Percentiles rank a stretch among this genome's conserved stretches.
Evolutionary conservation across 208 protist species (phyloP).

Genomic region (Leishmania tropica): DNA sequence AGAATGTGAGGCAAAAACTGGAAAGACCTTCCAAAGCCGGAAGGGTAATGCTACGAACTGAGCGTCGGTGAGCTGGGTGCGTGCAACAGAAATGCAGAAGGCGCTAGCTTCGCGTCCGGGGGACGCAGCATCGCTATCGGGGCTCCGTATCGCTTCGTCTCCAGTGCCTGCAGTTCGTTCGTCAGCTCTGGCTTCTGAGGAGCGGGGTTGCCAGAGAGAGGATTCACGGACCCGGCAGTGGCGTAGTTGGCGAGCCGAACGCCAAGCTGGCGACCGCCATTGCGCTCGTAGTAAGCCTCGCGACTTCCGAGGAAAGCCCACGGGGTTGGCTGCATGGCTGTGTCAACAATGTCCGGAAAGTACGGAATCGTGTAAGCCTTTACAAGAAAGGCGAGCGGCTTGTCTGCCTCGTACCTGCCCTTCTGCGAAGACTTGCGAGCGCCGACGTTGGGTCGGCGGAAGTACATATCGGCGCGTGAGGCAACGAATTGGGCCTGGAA

Average conservation of each 20-base stretch:
- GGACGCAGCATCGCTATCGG: conserved; percentile 77
- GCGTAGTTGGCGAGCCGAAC: conserved; percentile 65
- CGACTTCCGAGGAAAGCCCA: conserved; percentile 87
- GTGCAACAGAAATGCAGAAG: background rate
- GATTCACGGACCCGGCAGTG: conserved; percentile 45
- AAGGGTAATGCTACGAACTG: background rate
- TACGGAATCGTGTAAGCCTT: conserved; percentile 86
- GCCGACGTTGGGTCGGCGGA: conserved; percentile 79
- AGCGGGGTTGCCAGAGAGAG: conserved; percentile 67
- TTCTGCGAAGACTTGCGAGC: conserved; percentile 58
- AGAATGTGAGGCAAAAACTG: background rate
- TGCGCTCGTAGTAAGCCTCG: conserved; percentile 80
- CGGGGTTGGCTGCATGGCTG: conserved; percentile 75
- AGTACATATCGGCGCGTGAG: conserved; percentile 84
- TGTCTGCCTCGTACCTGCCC: conserved; percentile 82
- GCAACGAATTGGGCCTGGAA: conserved; percentile 81
- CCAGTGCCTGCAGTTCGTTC: conserved; percentile 56
- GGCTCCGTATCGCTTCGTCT: conserved; percentile 56
- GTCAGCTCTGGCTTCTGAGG: conserved; percentile 51
- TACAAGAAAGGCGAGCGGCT: conserved; percentile 59
- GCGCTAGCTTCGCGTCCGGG: conserved; percentile 21
- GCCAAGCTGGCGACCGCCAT: conserved; percentile 62
- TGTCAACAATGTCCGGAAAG: conserved; percentile 90
- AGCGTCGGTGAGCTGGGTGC: background rate
- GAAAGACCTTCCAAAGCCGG: background rate